A percentile compares a stretch with the other conserved stretches of the same genome.
phyloP scores from a whole-genome alignment of 352 stramenopile species.

The Blastocystis sp. region DNA sequence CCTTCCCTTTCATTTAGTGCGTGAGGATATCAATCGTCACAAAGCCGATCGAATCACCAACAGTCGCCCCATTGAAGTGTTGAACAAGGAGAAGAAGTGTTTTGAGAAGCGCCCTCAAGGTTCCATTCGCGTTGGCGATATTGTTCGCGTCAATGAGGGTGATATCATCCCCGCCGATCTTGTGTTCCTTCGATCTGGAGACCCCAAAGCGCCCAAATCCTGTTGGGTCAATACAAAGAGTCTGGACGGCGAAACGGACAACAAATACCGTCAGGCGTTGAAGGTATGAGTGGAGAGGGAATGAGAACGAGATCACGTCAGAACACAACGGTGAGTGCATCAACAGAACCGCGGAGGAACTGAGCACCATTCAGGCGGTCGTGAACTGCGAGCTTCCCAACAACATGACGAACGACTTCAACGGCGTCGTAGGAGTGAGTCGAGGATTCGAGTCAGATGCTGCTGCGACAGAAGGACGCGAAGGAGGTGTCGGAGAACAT shows the following conservation, averaged over 20 bases:
- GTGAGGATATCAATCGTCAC: conserved; percentile 67
- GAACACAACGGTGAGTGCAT: not conserved
- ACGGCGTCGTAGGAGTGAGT: conserved; percentile 63
- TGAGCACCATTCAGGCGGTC: conserved; percentile 62
- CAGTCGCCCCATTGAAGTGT: not conserved
- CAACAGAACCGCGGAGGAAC: not conserved
- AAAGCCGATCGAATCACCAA: conserved; percentile 65
- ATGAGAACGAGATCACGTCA: conserved; percentile 5
- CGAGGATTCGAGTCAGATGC: conserved; percentile 74
- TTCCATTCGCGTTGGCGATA: conserved; percentile 71
- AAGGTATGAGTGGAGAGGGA: conserved; percentile 53
- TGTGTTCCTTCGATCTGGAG: conserved; percentile 73
- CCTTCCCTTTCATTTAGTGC: conserved; percentile 68
- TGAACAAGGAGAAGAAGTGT: conserved; percentile 66
- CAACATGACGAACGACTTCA: conserved; percentile 64
- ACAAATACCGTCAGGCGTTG: conserved; percentile 66
- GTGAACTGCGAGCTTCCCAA: conserved; percentile 73
- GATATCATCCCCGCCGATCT: conserved; percentile 80
- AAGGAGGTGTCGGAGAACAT: conserved; percentile 68
- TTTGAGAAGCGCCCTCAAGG: conserved; percentile 72
- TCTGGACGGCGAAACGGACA: conserved; percentile 81
- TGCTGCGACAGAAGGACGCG: conserved; percentile 66
- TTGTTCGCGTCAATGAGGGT: conserved; percentile 75
- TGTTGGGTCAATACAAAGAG: conserved; percentile 83
- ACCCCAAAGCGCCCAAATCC: conserved; percentile 64